phyloP scores from a whole-genome alignment of 2,329 filamentous ascomycete genomes.

The Chaetomium sp. region DNA sequence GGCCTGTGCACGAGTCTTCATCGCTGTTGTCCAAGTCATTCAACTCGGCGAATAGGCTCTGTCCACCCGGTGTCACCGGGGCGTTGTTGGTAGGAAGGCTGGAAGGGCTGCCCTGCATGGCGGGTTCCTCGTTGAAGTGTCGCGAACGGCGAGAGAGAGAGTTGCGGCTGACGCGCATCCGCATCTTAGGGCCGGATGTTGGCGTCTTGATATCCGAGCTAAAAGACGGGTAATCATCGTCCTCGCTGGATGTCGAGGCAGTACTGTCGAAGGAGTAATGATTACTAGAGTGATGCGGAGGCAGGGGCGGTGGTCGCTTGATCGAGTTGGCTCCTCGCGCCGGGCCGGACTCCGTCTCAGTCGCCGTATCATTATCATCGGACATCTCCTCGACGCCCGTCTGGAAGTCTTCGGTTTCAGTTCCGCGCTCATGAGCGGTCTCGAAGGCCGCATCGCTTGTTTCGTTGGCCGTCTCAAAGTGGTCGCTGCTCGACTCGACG shows the following conservation, averaged over 20 bases:
- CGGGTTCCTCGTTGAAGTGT: conserved; percentile 61
- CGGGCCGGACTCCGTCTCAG: conserved; percentile 73
- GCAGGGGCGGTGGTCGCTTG: conserved; percentile 47
- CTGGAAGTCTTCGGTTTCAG: conserved; percentile 93
- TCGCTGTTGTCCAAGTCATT: conserved; percentile 77
- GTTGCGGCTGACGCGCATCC: conserved; percentile 69
- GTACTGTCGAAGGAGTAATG: conserved; percentile 80
- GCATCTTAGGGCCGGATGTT: conserved; percentile 65
- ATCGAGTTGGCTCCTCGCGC: conserved; percentile 49
- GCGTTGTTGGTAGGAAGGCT: conserved; percentile 56
- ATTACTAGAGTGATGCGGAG: conserved; percentile 53
- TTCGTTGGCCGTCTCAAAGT: conserved; percentile 81
- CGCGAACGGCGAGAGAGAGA: conserved; percentile 62
- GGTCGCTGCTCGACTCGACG: conserved; percentile 38
- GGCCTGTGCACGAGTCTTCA: conserved; percentile 62
- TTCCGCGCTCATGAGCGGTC: conserved; percentile 75
- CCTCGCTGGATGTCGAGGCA: conserved; percentile 81
- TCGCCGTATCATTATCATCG: conserved; percentile 74
- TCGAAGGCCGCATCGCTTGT: conserved; percentile 66
- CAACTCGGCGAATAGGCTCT: conserved; percentile 90
- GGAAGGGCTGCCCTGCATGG: conserved; percentile 60
- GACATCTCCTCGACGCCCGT: conserved; percentile 81
- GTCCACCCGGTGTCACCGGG: conserved; percentile 51
- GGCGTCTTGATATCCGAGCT: conserved; percentile 62
- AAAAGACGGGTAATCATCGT: conserved; percentile 62